Conservation (phyloP, 2,329 filamentous ascomycete species). For the Colletotrichum tropicale region DNA sequence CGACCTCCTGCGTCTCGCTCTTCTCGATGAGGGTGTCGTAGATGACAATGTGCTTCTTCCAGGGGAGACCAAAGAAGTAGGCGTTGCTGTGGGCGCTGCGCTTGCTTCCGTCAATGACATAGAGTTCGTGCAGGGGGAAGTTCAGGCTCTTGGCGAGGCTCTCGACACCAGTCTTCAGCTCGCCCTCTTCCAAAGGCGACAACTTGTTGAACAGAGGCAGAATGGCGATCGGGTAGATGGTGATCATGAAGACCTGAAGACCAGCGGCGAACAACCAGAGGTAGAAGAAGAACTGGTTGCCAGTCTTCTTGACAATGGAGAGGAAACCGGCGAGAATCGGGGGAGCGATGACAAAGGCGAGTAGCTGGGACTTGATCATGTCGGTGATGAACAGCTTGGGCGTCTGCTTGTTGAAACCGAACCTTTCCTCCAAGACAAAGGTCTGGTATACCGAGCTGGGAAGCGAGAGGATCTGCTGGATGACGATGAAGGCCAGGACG, state of each 20-base stretch:
- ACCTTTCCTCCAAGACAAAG: constrained; percentile 95
- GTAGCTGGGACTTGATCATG: constrained; percentile 86
- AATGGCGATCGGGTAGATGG: constrained; percentile 93
- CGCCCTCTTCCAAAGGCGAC: constrained; percentile 85
- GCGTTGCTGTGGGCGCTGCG: constrained; percentile 87
- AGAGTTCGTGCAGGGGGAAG: constrained; percentile 90
- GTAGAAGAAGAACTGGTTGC: constrained; percentile 96
- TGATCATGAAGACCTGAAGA: constrained; percentile 93
- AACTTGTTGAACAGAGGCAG: constrained; percentile 98
- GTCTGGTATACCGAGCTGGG: constrained; percentile 90
- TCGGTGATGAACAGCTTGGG: constrained; percentile 86
- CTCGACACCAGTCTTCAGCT: constrained; percentile 88
- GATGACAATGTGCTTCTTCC: constrained; percentile 99
- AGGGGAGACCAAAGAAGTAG: constrained; percentile 96
- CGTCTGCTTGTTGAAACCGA: constrained; percentile 99
- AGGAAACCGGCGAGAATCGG: constrained; percentile 93
- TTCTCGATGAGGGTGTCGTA: constrained; percentile 98
- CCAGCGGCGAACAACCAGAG: constrained; percentile 91
- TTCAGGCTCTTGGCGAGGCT: constrained; percentile 80
- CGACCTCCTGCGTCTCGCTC: constrained; percentile 88
- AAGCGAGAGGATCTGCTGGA: constrained; percentile 79
- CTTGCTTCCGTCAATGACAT: constrained; percentile 93
- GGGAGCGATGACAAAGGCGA: constrained; percentile 79
- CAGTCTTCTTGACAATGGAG: constrained; percentile 92
- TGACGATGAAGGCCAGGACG: constrained; percentile 82